Evolutionary conservation across 2,329 filamentous ascomycete species (phyloP).

Genomic region (Venturia pyrina): DNA sequence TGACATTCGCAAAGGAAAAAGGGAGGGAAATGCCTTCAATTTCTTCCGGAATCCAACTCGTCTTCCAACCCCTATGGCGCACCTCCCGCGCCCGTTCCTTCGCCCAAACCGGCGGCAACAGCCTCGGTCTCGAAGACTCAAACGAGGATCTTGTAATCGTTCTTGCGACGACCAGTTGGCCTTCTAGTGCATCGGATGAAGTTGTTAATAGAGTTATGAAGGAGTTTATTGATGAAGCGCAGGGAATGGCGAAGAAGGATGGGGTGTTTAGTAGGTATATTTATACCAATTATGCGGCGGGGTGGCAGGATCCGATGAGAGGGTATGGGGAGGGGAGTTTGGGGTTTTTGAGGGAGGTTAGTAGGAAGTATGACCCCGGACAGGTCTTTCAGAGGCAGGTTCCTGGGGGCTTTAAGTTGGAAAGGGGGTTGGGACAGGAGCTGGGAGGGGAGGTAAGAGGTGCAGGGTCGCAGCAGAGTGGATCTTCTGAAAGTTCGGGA

Average conservation of each 20-base stretch:
- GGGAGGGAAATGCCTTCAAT: not conserved
- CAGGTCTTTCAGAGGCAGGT: constrained; percentile 20
- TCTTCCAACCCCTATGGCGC: constrained; percentile 9
- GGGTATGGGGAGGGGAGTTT: constrained; percentile 23
- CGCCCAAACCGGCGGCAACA: constrained; percentile 16
- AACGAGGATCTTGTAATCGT: constrained; percentile 18
- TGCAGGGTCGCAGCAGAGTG: not conserved
- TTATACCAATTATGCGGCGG: constrained; percentile 27
- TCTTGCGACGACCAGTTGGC: constrained; percentile 14
- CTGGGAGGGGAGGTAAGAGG: not conserved
- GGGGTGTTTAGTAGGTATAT: constrained; percentile 13
- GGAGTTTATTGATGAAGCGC: constrained; percentile 16
- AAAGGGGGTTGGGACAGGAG: not conserved
- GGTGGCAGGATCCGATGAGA: constrained; percentile 26
- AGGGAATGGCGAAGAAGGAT: constrained; percentile 6
- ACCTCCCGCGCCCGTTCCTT: constrained; percentile 12
- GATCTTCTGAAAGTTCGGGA: not conserved
- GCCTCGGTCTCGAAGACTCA: constrained; percentile 16
- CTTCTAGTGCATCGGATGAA: constrained; percentile 8
- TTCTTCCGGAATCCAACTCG: not conserved
- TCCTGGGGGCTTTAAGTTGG: constrained; percentile 11
- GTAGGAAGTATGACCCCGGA: constrained; percentile 26
- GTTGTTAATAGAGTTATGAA: constrained; percentile 13
- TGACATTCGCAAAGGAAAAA: constrained; percentile 15
- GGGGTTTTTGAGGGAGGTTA: constrained; percentile 21